Evolutionary conservation across 257 asterid genomes (phyloP), one percentile per base, ranked within the genome.

Genomic region (Solanum commersonii): DNA sequence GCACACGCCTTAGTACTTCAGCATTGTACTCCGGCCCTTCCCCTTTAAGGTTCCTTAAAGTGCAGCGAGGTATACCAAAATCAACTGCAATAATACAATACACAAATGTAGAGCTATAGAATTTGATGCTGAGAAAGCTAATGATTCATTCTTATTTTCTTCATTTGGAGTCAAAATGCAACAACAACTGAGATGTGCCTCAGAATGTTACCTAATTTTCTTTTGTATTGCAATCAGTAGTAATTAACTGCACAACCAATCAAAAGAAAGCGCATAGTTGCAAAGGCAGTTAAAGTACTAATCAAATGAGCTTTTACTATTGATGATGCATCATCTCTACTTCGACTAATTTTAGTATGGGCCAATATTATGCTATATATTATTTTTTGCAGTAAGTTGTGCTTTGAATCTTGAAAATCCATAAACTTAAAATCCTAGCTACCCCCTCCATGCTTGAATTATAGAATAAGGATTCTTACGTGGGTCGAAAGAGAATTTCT

Each of bases 41-140:
- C 15, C 98, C 98, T 60, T 89, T 91, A 88, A 95, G 74, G 72
- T 92, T 92, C n/a, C 91, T 94, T 86, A 95, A 46, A 31, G 94
- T 93, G 94, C 98, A 94, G 37, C 96, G 96, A 59, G 95, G 96
- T 85, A 95, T 94, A 52, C 96, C 96, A 37, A 94, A 94, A 60
- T 94, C 95, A 89, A 95, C 98, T 95, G 33, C 89, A 63, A 87
- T 29, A 49, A 23, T 23, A 65, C 5, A 13, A 49, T 14, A 46
- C 52, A 44, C 52, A 5, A 8, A n/a, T 34, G 37, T 84, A n/a
- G 35, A 79, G 71, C 38, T 76, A 42, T 6, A 42, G 70, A 52
- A 56, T 70, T 44, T 85, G 59, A 63, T n/a, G 18, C 82, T 40
- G 71, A 67, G 52, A 67, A 86, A 86, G 25, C 18, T 46, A 70